Percentiles rank a stretch among this genome's conserved stretches.
phyloP scores from a whole-genome alignment of 768 basidiomycete genomes.

The Boletus rufocinnamomeus region DNA sequence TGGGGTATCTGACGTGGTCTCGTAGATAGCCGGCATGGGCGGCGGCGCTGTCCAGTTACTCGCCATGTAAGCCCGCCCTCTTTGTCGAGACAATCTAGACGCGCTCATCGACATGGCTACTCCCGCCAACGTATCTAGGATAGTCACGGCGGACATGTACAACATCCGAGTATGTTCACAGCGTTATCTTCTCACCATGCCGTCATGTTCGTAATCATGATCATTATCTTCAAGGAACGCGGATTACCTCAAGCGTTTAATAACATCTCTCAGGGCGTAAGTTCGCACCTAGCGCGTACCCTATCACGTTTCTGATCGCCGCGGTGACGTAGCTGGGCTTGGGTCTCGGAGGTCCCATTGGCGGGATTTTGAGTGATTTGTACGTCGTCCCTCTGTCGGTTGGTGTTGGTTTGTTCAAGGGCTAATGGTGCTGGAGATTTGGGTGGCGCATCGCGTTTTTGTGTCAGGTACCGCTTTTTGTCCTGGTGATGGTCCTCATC shows the following conservation, averaged over 20 bases:
- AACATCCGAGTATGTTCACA: conserved; percentile 14
- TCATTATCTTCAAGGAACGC: conserved; percentile 1
- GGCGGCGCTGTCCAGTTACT: conserved; percentile 25
- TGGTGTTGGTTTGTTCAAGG: not conserved
- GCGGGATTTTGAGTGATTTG: conserved; percentile 24
- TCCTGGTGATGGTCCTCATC: conserved; percentile 48
- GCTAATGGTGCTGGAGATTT: conserved; percentile 1
- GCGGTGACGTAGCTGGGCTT: conserved; percentile 19
- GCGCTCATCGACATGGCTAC: not conserved
- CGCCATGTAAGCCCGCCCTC: conserved; percentile 15
- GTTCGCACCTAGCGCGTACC: not conserved
- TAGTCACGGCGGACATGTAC: conserved; percentile 26
- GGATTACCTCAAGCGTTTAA: conserved; percentile 49
- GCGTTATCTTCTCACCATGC: not conserved
- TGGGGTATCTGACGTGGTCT: not conserved
- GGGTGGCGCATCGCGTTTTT: conserved; percentile 76
- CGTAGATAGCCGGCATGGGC: conserved; percentile 25
- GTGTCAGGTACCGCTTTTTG: conserved; percentile 66
- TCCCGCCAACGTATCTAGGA: conserved; percentile 11
- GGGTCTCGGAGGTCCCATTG: conserved; percentile 28
- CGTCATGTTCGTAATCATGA: not conserved
- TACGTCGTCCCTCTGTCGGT: conserved; percentile 2
- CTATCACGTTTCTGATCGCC: not conserved
- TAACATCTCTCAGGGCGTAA: conserved; percentile 18
- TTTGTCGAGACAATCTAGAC: not conserved